A percentile compares a stretch with the other conserved stretches of the same genome.
phyloP scores from a whole-genome alignment of 2,329 filamentous ascomycete species.

The Lachnellula arida region DNA sequence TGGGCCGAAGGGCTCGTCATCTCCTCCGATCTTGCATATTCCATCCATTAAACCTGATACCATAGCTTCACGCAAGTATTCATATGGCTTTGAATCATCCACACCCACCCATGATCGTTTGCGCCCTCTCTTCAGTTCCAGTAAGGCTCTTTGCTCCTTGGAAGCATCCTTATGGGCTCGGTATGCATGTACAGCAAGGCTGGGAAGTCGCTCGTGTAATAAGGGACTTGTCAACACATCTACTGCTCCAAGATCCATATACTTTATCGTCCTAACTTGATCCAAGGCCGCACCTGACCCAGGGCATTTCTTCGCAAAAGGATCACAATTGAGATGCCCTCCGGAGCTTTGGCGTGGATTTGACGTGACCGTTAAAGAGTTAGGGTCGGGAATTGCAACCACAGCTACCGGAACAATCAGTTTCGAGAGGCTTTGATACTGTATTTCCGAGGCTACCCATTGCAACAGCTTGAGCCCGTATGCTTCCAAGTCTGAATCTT shows the following conservation, averaged over 20 bases:
- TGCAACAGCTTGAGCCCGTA: conserved; percentile 44
- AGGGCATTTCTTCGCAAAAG: conserved; percentile 20
- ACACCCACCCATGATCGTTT: conserved; percentile 92
- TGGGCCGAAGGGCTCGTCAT: conserved; percentile 57
- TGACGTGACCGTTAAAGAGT: conserved; percentile 10
- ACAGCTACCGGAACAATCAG: conserved; percentile 45
- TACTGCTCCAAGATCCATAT: conserved; percentile 78
- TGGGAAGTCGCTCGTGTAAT: conserved; percentile 66
- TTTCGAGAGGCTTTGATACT: conserved; percentile 44
- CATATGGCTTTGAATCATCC: conserved; percentile 78
- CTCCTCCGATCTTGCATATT: conserved; percentile 67
- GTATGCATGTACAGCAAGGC: conserved; percentile 78
- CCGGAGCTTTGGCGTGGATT: conserved; percentile 17
- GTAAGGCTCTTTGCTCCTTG: conserved; percentile 65
- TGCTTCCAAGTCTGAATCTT: conserved; percentile 38
- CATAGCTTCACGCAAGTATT: conserved; percentile 89
- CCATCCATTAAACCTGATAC: conserved; percentile 85
- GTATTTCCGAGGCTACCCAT: conserved; percentile 44
- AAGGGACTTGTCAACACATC: conserved; percentile 83
- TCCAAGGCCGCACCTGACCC: conserved; percentile 39
- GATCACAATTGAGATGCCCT: conserved; percentile 17
- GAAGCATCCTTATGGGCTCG: conserved; percentile 72
- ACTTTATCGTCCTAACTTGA: conserved; percentile 58
- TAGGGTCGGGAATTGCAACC: conserved; percentile 32
- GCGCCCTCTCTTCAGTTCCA: conserved; percentile 68